These are phyloP conservation scores for Cardamine occulta DNA, from an alignment of 345 rosid genomes.

Conservation along the genomic window DNA sequence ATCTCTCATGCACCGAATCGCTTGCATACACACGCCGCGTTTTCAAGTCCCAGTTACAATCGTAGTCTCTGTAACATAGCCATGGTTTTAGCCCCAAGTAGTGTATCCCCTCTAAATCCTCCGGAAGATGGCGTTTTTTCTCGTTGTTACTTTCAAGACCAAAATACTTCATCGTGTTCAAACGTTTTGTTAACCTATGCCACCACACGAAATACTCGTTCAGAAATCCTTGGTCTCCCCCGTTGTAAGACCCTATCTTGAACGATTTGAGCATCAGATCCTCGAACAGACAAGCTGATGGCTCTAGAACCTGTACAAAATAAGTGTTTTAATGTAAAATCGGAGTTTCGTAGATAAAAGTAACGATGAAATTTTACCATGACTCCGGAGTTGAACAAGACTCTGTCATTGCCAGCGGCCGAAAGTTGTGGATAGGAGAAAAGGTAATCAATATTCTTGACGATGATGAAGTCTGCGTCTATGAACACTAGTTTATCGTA, in stretches of 20 bases:
- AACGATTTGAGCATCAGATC: constrained; percentile 53
- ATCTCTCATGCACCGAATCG: constrained; percentile 60
- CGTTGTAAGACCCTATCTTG: constrained; percentile 63
- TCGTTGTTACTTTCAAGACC: neutral
- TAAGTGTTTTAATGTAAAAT: neutral
- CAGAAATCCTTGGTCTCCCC: constrained; percentile 89
- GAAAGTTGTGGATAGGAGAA: constrained; percentile 71
- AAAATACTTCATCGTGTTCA: constrained; percentile 63
- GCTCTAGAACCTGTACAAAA: constrained; percentile 56
- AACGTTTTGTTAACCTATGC: constrained; percentile 66
- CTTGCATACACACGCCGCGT: constrained; percentile 58
- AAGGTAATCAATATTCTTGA: constrained; percentile 60
- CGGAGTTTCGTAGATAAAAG: neutral
- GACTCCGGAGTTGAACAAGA: constrained; percentile 78
- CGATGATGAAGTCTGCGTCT: constrained; percentile 68
- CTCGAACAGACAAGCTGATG: constrained; percentile 68
- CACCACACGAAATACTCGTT: constrained; percentile 85
- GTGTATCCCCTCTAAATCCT: constrained; percentile 54
- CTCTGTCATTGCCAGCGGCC: constrained; percentile 51
- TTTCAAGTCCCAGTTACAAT: constrained; percentile 81
- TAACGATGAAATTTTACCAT: constrained; percentile 50
- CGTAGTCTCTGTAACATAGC: constrained; percentile 88
- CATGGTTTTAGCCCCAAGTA: constrained; percentile 90
- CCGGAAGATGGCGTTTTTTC: neutral
- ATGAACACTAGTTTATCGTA: constrained; percentile 73